Evolutionary conservation across 306 rosid genomes (phyloP).

Genomic region (Neltuma alba): DNA sequence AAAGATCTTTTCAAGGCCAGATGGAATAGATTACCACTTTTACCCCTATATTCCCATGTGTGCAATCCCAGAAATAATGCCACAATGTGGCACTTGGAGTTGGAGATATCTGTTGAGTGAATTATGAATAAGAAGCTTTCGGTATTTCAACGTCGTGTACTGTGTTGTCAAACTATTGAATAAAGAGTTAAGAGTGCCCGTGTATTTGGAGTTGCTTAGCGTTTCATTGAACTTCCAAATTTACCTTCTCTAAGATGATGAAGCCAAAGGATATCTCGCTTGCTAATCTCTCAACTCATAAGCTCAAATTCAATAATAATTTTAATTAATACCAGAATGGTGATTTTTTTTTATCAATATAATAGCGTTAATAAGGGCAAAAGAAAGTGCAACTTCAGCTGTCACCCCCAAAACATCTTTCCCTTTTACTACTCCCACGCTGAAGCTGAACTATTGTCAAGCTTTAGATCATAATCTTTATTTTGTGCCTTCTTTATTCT

Average conservation of each 20-base stretch:
- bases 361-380: background rate
- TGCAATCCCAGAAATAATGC: background rate
- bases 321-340: background rate
- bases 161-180: background rate
- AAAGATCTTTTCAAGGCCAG: slow-evolving; percentile 33
- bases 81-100: background rate
- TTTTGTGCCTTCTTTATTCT: no score
- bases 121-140: background rate
- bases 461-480: no score
- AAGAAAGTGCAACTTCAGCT: background rate
- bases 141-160: background rate
- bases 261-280: background rate
- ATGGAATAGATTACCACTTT: slow-evolving; percentile 7
- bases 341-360: background rate
- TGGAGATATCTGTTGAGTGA: background rate
- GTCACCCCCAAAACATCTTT: background rate
- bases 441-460: no score
- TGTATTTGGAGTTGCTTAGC: background rate
- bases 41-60: slow-evolving; percentile 5
- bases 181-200: background rate
- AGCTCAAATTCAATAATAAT: background rate
- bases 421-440: background rate
- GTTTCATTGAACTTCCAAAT: background rate
- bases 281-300: background rate
- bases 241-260: background rate